Conservation (phyloP, 2,329 filamentous ascomycete genomes). For the Beauveria sp. region DNA sequence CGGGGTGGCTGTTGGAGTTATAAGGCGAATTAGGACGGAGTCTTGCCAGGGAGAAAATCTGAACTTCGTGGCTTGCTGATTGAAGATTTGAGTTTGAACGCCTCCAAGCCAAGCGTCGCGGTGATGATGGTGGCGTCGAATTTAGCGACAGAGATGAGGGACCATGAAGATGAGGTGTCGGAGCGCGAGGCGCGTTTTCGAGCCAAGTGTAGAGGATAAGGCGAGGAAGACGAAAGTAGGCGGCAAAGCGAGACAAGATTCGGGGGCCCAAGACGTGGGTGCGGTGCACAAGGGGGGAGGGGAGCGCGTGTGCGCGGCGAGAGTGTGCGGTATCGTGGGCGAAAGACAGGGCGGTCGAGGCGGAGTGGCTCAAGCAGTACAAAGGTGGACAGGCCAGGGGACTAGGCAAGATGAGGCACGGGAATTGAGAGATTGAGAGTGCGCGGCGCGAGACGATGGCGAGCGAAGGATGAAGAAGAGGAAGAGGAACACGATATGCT, state of each 20-base stretch:
- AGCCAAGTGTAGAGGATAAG: neutral
- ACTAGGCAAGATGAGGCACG: conserved; percentile 2
- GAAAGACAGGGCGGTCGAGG: neutral
- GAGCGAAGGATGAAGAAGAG: neutral
- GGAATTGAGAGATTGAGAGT: neutral
- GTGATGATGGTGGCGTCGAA: neutral
- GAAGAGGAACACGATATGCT: neutral
- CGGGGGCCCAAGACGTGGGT: neutral
- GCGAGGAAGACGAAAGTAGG: neutral
- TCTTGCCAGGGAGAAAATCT: neutral
- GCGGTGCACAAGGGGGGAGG: neutral
- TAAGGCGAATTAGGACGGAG: too few species aligned
- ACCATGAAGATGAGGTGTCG: neutral
- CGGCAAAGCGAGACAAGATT: neutral
- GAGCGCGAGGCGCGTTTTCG: neutral
- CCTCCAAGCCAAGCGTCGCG: neutral
- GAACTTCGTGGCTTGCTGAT: neutral
- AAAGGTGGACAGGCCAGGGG: neutral
- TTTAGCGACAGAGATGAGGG: neutral
- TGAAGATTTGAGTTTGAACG: neutral
- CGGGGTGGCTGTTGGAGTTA: too few species aligned
- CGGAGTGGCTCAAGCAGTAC: neutral
- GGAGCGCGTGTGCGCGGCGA: neutral
- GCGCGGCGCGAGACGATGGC: neutral
- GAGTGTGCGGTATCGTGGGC: neutral